A percentile compares a stretch with the other conserved stretches of the same genome.
Conservation (phyloP, 2,329 filamentous ascomycete species). For the Claviceps purpurea region DNA sequence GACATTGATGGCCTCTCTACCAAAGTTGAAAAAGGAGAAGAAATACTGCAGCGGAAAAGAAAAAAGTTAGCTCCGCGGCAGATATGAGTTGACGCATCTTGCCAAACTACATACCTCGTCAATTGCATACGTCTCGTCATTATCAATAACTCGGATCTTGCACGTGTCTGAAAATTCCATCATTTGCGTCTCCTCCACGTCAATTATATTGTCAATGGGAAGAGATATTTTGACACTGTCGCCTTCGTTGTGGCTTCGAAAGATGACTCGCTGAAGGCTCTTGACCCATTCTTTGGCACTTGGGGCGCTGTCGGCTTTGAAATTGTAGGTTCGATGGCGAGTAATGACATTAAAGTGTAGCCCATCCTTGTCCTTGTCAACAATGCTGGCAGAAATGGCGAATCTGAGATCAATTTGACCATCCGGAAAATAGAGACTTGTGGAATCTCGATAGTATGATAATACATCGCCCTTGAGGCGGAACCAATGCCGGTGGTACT, state of each 20-base stretch:
- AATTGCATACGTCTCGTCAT: conserved; percentile 85
- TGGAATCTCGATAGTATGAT: conserved; percentile 73
- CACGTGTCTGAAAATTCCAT: conserved; percentile 86
- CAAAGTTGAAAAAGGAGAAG: conserved; percentile 86
- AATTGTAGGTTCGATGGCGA: conserved; percentile 70
- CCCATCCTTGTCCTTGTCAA: conserved; percentile 64
- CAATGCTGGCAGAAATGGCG: conserved; percentile 71
- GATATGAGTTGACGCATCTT: neutral
- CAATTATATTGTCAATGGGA: conserved; percentile 77
- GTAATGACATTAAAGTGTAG: conserved; percentile 71
- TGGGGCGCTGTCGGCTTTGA: conserved; percentile 73
- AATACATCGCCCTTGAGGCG: conserved; percentile 82
- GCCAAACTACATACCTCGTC: conserved; percentile 56
- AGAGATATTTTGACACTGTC: conserved; percentile 94
- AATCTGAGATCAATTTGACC: conserved; percentile 89
- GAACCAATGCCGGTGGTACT: conserved; percentile 88
- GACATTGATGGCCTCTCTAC: conserved; percentile 69
- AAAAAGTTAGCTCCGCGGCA: neutral
- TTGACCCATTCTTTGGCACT: conserved; percentile 97
- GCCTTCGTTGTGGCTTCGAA: conserved; percentile 88
- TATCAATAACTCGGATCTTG: conserved; percentile 85
- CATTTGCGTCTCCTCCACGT: conserved; percentile 84
- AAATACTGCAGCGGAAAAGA: conserved; percentile 53
- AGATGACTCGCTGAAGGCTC: conserved; percentile 84
- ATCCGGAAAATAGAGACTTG: conserved; percentile 80